Evolutionary conservation across 202 grass and related monocot genomes (phyloP).

Genomic region (Cymbopogon flexuosus): DNA sequence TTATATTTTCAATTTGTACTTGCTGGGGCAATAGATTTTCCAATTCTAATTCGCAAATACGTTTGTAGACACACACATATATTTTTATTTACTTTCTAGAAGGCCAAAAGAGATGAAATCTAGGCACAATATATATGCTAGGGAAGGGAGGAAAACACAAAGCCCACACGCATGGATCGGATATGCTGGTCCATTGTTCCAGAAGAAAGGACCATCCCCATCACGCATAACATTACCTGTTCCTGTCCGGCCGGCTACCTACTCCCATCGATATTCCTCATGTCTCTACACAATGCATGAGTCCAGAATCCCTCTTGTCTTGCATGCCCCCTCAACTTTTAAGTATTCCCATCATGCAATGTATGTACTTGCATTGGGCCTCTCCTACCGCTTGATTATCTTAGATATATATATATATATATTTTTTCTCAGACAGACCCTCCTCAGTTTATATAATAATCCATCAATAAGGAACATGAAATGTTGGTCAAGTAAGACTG

Average conservation of each 20-base stretch:
- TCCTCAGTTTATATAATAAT: constrained; percentile 8
- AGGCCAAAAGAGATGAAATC: not conserved
- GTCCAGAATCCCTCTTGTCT: not conserved
- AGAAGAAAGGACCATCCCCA: constrained; percentile 35
- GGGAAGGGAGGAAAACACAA: not conserved
- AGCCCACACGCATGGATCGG: not conserved
- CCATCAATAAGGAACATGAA: not conserved
- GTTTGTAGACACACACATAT: too few relatives aligned
- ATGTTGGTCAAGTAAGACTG: constrained; percentile 6
- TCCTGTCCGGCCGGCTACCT: constrained; percentile 46
- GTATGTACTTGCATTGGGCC: not conserved
- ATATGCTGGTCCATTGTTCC: not conserved
- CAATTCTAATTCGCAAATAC: too few relatives aligned
- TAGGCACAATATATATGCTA: not conserved
- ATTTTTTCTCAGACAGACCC: not conserved
- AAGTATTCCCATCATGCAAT: constrained; percentile 20
- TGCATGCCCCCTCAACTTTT: constrained; percentile 7
- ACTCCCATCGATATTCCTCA: constrained; percentile 25
- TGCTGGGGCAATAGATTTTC: too few relatives aligned
- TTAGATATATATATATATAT: not conserved
- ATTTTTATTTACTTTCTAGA: too few relatives aligned
- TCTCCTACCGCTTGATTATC: constrained; percentile 32
- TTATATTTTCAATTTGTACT: too few relatives aligned
- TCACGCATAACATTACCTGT: constrained; percentile 45
- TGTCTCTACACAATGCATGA: constrained; percentile 11